Percentiles rank a stretch among this genome's conserved stretches.
Conservation (phyloP, 805 yeast species). For the Jamesozyma hellenica region DNA sequence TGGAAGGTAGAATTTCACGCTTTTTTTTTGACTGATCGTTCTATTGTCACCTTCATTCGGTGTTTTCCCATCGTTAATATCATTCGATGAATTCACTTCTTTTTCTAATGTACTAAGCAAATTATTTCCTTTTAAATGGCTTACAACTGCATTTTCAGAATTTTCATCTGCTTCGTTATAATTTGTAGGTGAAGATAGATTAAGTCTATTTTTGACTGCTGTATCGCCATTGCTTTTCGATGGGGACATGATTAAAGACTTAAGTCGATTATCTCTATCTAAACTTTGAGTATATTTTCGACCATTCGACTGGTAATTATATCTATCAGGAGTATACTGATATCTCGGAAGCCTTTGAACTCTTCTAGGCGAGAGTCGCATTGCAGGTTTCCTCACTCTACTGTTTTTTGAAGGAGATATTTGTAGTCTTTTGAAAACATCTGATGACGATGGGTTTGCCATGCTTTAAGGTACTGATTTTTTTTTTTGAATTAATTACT, state of each 20-base stretch:
- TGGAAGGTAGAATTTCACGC: conserved; percentile 26
- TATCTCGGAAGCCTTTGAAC: not conserved
- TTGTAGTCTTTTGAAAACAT: conserved; percentile 19
- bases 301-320: not conserved
- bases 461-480: no score
- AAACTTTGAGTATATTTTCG: conserved; percentile 1
- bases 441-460: conserved; percentile 3
- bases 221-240: no score
- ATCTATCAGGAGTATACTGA: conserved; percentile 3
- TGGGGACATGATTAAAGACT: no score
- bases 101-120: conserved; percentile 9
- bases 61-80: not conserved
- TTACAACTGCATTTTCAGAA: not conserved
- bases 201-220: no score
- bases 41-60: no score
- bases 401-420: conserved; percentile 19
- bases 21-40: no score
- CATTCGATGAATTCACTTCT: conserved; percentile 3
- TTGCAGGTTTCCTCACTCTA: conserved; percentile 17
- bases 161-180: not conserved
- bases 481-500: no score
- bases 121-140: conserved; percentile 7
- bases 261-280: not conserved
- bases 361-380: conserved; percentile 9
- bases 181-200: not conserved